phyloP scores from a whole-genome alignment of 768 basidiomycete species.

The Calocybe cyanea region DNA sequence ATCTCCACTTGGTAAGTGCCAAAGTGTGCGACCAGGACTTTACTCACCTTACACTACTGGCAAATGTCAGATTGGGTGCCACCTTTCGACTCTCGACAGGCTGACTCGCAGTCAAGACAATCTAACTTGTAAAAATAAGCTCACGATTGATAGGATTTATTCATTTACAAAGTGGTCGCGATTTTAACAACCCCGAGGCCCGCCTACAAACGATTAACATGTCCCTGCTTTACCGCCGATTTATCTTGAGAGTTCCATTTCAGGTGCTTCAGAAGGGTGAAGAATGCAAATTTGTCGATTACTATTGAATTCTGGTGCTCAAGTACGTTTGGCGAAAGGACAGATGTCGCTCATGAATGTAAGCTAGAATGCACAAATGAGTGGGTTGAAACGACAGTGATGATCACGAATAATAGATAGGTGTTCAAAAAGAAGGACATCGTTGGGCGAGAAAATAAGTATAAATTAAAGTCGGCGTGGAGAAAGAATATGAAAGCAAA shows the following conservation, averaged over 20 bases:
- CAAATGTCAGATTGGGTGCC: no score
- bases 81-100: no score
- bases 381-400: neutral
- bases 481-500: slow-evolving; percentile 1
- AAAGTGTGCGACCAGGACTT: no score
- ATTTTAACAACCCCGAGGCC: slow-evolving; percentile 3
- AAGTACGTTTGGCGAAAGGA: no score
- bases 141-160: slow-evolving; percentile 18
- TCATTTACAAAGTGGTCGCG: neutral
- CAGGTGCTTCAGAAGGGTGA: slow-evolving; percentile 30
- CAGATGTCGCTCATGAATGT: no score
- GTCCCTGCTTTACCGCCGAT: neutral
- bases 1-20: no score
- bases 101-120: no score
- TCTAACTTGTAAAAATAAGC: no score
- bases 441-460: neutral
- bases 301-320: no score
- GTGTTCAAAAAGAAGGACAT: slow-evolving; percentile 7
- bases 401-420: slow-evolving; percentile 13
- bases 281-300: slow-evolving; percentile 16
- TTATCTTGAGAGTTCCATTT: slow-evolving; percentile 4
- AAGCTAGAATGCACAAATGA: no score
- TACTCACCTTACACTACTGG: no score
- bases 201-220: slow-evolving; percentile 13
- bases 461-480: neutral